These are phyloP conservation scores for Rutstroemia sp. DNA, from an alignment of 2,329 filamentous ascomycete species.

Conservation along the genomic window DNA sequence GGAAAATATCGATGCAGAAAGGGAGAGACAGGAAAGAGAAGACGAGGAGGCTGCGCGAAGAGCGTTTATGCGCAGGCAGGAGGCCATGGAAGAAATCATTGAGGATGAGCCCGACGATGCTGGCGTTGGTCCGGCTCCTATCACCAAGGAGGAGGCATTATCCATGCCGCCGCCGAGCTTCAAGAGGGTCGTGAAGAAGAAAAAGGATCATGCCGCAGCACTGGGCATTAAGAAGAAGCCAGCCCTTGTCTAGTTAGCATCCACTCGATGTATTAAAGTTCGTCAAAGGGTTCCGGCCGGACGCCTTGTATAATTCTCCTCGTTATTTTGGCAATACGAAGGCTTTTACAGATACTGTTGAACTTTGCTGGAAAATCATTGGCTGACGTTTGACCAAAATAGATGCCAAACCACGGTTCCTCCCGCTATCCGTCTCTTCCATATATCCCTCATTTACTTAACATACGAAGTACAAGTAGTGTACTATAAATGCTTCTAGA, in stretches of 20 bases:
- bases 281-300: background rate
- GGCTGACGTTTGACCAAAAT: too few species aligned
- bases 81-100: slow-evolving; percentile 28
- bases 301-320: background rate
- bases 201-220: slow-evolving; percentile 69
- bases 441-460: too few species aligned
- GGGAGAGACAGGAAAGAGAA: slow-evolving; percentile 64
- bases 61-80: slow-evolving; percentile 55
- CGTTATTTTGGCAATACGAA: background rate
- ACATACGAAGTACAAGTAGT: too few species aligned
- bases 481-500: too few species aligned
- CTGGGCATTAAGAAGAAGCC: slow-evolving; percentile 86
- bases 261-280: background rate
- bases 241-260: slow-evolving; percentile 39
- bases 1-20: slow-evolving; percentile 49
- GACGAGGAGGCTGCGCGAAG: slow-evolving; percentile 72
- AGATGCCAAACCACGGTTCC: too few species aligned
- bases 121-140: slow-evolving; percentile 29
- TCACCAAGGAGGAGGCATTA: slow-evolving; percentile 30
- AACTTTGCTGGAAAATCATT: too few species aligned
- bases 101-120: slow-evolving; percentile 28
- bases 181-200: slow-evolving; percentile 73
- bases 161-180: slow-evolving; percentile 57
- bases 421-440: too few species aligned
- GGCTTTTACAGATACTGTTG: too few species aligned